These are phyloP conservation scores for Mixia osmundae DNA, from an alignment of 1,284 basidiomycete genomes.

Conservation along the genomic window DNA sequence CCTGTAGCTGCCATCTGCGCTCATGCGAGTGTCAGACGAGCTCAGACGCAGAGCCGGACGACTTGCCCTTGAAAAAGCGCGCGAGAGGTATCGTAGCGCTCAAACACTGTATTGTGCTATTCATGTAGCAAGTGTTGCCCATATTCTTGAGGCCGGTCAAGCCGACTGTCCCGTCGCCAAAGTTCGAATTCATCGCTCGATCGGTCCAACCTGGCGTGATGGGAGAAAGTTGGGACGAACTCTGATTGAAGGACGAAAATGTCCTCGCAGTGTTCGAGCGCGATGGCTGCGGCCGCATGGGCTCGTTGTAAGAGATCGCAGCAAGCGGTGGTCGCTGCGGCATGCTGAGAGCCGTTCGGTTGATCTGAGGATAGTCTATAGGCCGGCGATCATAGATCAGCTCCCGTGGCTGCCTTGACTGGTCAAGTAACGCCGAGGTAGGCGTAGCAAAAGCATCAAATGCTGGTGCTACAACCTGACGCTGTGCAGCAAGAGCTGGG, in stretches of 20 bases:
- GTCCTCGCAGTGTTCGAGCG: neutral
- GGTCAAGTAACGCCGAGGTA: too few relatives aligned
- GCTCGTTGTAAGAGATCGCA: too few relatives aligned
- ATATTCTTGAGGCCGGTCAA: conserved; percentile 79
- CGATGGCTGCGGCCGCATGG: too few relatives aligned
- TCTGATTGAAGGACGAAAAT: neutral
- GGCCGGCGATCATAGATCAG: too few relatives aligned
- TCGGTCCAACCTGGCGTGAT: neutral
- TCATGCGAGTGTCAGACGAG: neutral
- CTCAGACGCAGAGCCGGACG: conserved; percentile 6
- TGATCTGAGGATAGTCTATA: too few relatives aligned
- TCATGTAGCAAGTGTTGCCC: conserved; percentile 99
- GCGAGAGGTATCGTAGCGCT: conserved; percentile 77
- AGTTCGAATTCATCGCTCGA: neutral
- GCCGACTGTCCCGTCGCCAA: conserved; percentile 29
- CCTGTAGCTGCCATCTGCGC: conserved; percentile 59
- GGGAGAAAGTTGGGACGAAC: neutral
- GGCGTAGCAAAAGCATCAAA: too few relatives aligned
- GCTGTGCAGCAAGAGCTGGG: too few relatives aligned
- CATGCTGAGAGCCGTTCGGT: neutral
- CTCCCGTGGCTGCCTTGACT: too few relatives aligned
- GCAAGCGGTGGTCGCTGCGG: neutral
- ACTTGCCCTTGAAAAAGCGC: conserved; percentile 57
- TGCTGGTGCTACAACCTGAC: too few relatives aligned
- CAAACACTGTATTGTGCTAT: conserved; percentile 86